Evolutionary conservation across 371 early-diverging fungal genomes (phyloP).

Genomic region (Rhizoclosmatium hyalinum): DNA sequence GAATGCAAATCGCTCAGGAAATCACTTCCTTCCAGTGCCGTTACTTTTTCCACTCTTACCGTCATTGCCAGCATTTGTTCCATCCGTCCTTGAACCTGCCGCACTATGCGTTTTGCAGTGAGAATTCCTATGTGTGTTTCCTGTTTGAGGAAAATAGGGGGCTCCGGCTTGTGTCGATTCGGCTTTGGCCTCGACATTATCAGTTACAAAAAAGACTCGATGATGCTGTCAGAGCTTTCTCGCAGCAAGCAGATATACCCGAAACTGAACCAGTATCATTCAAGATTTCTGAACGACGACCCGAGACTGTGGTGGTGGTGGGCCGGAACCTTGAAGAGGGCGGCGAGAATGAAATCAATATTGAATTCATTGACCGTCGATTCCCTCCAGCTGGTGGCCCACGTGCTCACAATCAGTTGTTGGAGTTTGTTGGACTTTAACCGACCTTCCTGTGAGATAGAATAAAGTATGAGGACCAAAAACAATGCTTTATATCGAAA

Average conservation of each 20-base stretch:
- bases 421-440: slow-evolving; percentile 10
- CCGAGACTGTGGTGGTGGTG: slow-evolving; percentile 13
- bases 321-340: background rate
- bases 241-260: slow-evolving; percentile 16
- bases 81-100: slow-evolving; percentile 12
- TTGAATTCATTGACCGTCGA: slow-evolving; percentile 17
- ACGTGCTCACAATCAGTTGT: slow-evolving; percentile 12
- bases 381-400: background rate
- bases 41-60: slow-evolving; percentile 18
- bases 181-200: slow-evolving; percentile 2
- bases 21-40: slow-evolving; percentile 20
- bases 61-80: slow-evolving; percentile 5
- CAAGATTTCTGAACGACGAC: background rate
- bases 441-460: background rate
- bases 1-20: slow-evolving; percentile 22
- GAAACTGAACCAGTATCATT: slow-evolving; percentile 17
- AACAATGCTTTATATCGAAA: too few species aligned
- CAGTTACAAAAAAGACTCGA: background rate
- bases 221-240: background rate
- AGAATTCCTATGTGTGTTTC: slow-evolving; percentile 20
- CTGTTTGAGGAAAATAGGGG: slow-evolving; percentile 17
- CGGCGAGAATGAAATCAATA: slow-evolving; percentile 21
- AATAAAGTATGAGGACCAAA: too few species aligned
- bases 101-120: background rate
- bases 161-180: slow-evolving; percentile 22